Percentiles rank a stretch among this genome's conserved stretches.
phyloP scores from a whole-genome alignment of 139 green algal genomes.

The Closterium sp. region DNA sequence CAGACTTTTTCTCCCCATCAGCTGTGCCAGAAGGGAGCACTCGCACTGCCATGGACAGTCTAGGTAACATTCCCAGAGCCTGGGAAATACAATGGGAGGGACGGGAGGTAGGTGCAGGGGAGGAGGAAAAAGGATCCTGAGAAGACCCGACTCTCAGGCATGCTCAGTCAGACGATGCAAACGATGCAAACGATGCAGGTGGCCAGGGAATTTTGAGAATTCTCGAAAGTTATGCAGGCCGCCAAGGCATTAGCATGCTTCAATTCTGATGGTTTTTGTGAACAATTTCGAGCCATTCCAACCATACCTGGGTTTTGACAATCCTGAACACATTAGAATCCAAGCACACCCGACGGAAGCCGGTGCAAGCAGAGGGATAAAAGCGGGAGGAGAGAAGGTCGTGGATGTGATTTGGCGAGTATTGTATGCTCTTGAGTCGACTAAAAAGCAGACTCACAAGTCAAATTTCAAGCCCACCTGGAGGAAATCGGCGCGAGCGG shows the following conservation, averaged over 20 bases:
- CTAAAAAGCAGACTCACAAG: too few relatives aligned
- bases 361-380: background rate
- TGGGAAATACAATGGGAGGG: background rate
- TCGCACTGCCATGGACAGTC: background rate
- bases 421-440: too few relatives aligned
- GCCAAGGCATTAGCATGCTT: too few relatives aligned
- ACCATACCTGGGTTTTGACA: too few relatives aligned
- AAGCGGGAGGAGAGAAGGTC: background rate
- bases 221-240: too few relatives aligned
- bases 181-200: too few relatives aligned
- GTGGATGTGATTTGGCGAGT: background rate
- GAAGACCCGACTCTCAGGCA: too few relatives aligned
- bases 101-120: background rate
- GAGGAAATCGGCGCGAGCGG: background rate
- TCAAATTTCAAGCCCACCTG: conserved; percentile 2
- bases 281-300: too few relatives aligned
- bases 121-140: background rate
- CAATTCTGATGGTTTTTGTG: too few relatives aligned
- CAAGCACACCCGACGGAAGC: background rate
- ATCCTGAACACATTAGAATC: too few relatives aligned
- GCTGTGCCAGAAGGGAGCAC: background rate
- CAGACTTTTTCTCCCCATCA: background rate
- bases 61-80: conserved; percentile 5
- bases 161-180: too few relatives aligned
- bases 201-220: too few relatives aligned